phyloP scores from a whole-genome alignment of 2,329 filamentous ascomycete genomes.

The Cladophialophora bantiana region DNA sequence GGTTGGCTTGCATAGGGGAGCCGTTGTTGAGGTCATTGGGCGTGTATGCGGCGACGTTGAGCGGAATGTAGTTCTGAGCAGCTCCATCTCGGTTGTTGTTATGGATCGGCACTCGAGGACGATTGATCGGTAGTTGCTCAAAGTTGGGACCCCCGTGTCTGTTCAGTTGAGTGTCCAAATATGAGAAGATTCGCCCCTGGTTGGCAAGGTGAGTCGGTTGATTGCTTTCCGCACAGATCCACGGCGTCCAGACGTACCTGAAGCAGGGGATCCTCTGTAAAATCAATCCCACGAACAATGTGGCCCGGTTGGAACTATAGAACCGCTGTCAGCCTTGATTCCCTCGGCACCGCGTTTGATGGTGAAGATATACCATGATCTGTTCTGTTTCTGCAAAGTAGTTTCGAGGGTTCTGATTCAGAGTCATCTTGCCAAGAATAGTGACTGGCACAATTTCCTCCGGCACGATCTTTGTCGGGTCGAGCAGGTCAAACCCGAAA shows the following conservation, averaged over 20 bases:
- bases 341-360: neutral
- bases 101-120: slow-evolving; percentile 10
- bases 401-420: slow-evolving; percentile 14
- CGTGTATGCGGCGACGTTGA: slow-evolving; percentile 8
- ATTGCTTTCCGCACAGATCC: neutral
- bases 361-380: slow-evolving; percentile 4
- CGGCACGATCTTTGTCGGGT: slow-evolving; percentile 12
- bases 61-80: slow-evolving; percentile 8
- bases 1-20: slow-evolving; percentile 5
- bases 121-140: slow-evolving; percentile 14
- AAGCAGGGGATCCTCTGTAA: slow-evolving; percentile 11
- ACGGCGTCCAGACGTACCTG: neutral
- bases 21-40: slow-evolving; percentile 7
- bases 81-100: slow-evolving; percentile 16
- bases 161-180: slow-evolving; percentile 14
- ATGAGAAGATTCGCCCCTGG: slow-evolving; percentile 13
- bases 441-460: slow-evolving; percentile 15
- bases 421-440: slow-evolving; percentile 7
- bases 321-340: neutral
- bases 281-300: slow-evolving; percentile 13
- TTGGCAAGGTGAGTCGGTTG: neutral
- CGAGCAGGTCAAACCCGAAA: slow-evolving; percentile 14
- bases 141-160: slow-evolving; percentile 11
- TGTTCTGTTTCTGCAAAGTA: slow-evolving; percentile 14
- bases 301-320: slow-evolving; percentile 13